Evolutionary conservation across 306 rosid genomes (phyloP).

Genomic region (Erythrophleum fordii): DNA sequence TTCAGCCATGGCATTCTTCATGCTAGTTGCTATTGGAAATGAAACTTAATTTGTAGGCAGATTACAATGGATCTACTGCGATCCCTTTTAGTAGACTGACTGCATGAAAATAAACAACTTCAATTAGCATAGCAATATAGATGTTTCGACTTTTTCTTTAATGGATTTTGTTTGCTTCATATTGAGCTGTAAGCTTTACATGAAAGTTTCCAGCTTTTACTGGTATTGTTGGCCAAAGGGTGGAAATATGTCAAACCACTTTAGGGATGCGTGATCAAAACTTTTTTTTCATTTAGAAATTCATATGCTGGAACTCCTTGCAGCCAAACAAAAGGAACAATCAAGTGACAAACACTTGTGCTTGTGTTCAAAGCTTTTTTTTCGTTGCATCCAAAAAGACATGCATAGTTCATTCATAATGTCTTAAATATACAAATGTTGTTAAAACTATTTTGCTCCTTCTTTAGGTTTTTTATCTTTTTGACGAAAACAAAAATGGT

Average conservation of each 20-base stretch:
- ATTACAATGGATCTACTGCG: constrained; percentile 7
- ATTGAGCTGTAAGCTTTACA: constrained; percentile 7
- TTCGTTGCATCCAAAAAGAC: not conserved
- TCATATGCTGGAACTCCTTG: constrained; percentile 1
- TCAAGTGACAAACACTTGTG: not conserved
- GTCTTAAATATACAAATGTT: constrained; percentile 9
- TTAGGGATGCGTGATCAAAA: not conserved
- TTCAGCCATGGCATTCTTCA: constrained; percentile 7
- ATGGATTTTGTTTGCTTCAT: not conserved
- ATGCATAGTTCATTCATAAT: constrained; percentile 14
- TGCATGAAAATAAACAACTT: not conserved
- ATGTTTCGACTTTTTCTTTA: not conserved
- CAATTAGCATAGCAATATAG: not conserved
- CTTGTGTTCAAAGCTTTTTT: not conserved
- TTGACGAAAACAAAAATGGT: constrained; percentile 80
- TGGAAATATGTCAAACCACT: constrained; percentile 6
- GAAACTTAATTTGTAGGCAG: not conserved
- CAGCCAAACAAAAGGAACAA: not conserved
- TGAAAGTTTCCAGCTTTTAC: not conserved
- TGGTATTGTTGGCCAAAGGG: not conserved
- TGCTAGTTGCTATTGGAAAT: constrained; percentile 11
- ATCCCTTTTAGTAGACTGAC: not conserved
- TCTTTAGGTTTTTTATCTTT: constrained; percentile 75
- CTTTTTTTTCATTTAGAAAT: not conserved
- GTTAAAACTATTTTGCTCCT: constrained; percentile 7